phyloP scores from a whole-genome alignment of 2,329 filamentous ascomycete species.

The Thielaviopsis populi region DNA sequence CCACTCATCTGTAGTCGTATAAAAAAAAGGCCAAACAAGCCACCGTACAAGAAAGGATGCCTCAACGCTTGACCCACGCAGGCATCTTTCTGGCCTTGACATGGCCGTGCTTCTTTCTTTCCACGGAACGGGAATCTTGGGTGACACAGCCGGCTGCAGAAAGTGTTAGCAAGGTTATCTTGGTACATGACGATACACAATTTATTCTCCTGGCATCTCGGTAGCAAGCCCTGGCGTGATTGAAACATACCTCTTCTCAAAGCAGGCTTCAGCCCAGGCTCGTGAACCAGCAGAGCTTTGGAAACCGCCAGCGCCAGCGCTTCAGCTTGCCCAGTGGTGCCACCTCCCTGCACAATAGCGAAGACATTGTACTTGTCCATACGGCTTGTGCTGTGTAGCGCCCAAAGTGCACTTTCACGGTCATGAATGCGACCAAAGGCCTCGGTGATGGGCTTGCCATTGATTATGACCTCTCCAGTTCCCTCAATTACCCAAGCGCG shows the following conservation, averaged over 20 bases:
- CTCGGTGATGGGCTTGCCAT: constrained; percentile 70
- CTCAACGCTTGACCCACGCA: constrained; percentile 80
- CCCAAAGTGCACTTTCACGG: constrained; percentile 86
- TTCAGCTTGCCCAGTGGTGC: constrained; percentile 89
- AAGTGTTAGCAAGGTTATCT: constrained; percentile 28
- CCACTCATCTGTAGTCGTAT: not conserved
- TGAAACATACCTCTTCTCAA: constrained; percentile 68
- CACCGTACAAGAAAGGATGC: not conserved
- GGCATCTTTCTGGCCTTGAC: constrained; percentile 97
- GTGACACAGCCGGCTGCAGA: constrained; percentile 75
- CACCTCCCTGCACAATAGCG: constrained; percentile 70
- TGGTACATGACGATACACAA: constrained; percentile 5
- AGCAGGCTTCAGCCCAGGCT: constrained; percentile 77
- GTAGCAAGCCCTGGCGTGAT: not conserved
- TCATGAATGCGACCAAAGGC: constrained; percentile 83
- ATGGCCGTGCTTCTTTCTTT: constrained; percentile 95
- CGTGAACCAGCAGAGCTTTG: constrained; percentile 77
- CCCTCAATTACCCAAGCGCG: constrained; percentile 84
- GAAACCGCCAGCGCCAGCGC: constrained; percentile 80
- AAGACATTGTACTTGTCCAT: constrained; percentile 97
- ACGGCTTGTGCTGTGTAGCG: constrained; percentile 64
- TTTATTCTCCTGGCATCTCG: constrained; percentile 4
- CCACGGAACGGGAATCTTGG: constrained; percentile 77
- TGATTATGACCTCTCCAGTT: constrained; percentile 76
- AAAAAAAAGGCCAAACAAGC: not conserved